Conservation (phyloP, 305 asterid genomes). For the Solanum hybrid region DNA sequence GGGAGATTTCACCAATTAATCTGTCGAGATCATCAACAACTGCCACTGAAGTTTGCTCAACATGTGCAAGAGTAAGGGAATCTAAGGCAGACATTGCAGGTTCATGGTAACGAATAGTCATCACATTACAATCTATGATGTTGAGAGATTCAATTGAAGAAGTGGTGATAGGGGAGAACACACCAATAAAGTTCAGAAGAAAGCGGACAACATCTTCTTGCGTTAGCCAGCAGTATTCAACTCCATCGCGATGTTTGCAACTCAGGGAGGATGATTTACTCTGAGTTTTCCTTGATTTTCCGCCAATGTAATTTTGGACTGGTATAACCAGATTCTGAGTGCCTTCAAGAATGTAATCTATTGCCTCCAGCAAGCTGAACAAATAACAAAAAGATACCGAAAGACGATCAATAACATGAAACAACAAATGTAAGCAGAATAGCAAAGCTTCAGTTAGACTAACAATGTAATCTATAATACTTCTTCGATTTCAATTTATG, state of each 20-base stretch:
- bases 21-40: conserved; percentile 45
- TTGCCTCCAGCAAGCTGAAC: conserved; percentile 65
- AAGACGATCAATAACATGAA: neutral
- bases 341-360: conserved; percentile 66
- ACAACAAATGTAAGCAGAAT: neutral
- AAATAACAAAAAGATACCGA: neutral
- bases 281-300: conserved; percentile 35
- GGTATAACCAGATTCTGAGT: conserved; percentile 75
- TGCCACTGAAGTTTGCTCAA: conserved; percentile 53
- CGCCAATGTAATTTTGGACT: conserved; percentile 23
- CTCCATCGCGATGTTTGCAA: conserved; percentile 13
- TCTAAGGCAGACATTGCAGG: conserved; percentile 52
- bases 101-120: conserved; percentile 34
- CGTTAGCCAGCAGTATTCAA: conserved; percentile 58
- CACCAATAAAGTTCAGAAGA: conserved; percentile 59
- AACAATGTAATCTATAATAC: neutral
- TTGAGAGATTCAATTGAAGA: conserved; percentile 40
- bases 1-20: conserved; percentile 71
- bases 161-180: conserved; percentile 57
- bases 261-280: conserved; percentile 15
- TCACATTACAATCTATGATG: conserved; percentile 35
- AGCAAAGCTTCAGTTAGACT: neutral
- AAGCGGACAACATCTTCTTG: conserved; percentile 60
- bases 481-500: neutral
- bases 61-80: conserved; percentile 30